phyloP scores from a whole-genome alignment of 2,329 filamentous ascomycete species.

The Xenoacremonium recifei region DNA sequence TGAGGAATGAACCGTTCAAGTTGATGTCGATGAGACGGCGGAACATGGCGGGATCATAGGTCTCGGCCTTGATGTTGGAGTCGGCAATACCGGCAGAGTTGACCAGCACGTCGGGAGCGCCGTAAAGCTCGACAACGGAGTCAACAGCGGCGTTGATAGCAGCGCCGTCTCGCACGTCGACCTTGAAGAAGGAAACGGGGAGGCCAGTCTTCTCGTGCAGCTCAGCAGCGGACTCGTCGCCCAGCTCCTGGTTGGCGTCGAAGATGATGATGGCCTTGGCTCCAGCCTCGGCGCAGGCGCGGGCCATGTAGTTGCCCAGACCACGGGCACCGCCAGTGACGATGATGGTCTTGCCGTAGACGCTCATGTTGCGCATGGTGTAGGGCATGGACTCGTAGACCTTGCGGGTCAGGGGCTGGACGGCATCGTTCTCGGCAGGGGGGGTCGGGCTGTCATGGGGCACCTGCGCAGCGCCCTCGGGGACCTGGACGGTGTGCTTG shows the following conservation, averaged over 20 bases:
- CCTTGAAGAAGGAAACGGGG: constrained; percentile 74
- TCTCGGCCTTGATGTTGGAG: constrained; percentile 81
- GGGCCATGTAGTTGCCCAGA: constrained; percentile 76
- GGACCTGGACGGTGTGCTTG: constrained; percentile 55
- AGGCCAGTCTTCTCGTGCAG: constrained; percentile 71
- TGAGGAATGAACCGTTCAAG: constrained; percentile 75
- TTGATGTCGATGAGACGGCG: constrained; percentile 80
- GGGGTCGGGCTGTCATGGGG: constrained; percentile 40
- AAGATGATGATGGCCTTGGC: constrained; percentile 73
- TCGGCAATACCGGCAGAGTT: constrained; percentile 80
- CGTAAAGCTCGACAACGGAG: constrained; percentile 64
- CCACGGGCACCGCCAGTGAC: constrained; percentile 75
- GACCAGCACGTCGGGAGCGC: constrained; percentile 71
- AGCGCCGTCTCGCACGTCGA: constrained; percentile 70
- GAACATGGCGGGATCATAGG: constrained; percentile 74
- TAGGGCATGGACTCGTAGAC: constrained; percentile 57
- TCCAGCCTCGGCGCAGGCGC: constrained; percentile 73
- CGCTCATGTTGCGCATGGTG: constrained; percentile 67
- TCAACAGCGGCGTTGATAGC: constrained; percentile 70
- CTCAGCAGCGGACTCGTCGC: constrained; percentile 66
- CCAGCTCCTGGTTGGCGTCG: constrained; percentile 73
- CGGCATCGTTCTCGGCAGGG: constrained; percentile 43
- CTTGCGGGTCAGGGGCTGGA: constrained; percentile 52
- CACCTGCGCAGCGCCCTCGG: constrained; percentile 39
- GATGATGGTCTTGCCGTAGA: constrained; percentile 69